Evolutionary conservation across 352 stramenopile species (phyloP), one percentile per base, ranked within the genome.

Genomic region (Phytophthora macrochlamydospora): DNA sequence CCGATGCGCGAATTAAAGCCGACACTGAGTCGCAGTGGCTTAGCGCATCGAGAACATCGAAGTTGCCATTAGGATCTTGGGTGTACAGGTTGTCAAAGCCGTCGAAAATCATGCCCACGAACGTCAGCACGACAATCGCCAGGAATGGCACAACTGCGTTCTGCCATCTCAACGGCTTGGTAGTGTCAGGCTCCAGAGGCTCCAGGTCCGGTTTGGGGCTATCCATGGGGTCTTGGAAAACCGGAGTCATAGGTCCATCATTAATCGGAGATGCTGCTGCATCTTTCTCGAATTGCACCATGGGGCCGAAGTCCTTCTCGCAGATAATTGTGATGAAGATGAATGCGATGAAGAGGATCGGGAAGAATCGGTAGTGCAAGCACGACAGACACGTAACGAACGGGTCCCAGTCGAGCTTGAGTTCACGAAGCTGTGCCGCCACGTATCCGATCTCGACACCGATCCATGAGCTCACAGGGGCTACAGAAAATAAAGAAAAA

Each of bases 241-340:
- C 59, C 18, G 85, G 83, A 45, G 81, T 91, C 66, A 88, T 83
- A 24, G 80, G 65, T 0, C 77, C 82, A 58, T 82, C 71, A 29
- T 79, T 82, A 56, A 93, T 88, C 14, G 85, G 85, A 32, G 83
- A 92, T 37, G 78, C 84, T 28, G 85, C 87, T 0, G 85, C 85
- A 29, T 92, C 87, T 49, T 93, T 93, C 50, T 95, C 87, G 56
- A 89, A 95, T 67, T 94, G 80, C 29, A 92, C 81, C 87, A 95
- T 97, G 12, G 89, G 88, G 1, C 88, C 85, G 58, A 96, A 93
- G 69, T 97, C 85, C 56, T 91, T 93, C 50, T 94, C 87, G 58
- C 83, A 93, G 62, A 95, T 90, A 56, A 95, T 93, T 49, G 85
- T 94, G 65, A 97, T 95, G 78, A 95, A 95, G 69, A 96, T 93